These are phyloP conservation scores for Talaromyces sp. DNA, from an alignment of 2,329 filamentous ascomycete species.

Conservation along the genomic window DNA sequence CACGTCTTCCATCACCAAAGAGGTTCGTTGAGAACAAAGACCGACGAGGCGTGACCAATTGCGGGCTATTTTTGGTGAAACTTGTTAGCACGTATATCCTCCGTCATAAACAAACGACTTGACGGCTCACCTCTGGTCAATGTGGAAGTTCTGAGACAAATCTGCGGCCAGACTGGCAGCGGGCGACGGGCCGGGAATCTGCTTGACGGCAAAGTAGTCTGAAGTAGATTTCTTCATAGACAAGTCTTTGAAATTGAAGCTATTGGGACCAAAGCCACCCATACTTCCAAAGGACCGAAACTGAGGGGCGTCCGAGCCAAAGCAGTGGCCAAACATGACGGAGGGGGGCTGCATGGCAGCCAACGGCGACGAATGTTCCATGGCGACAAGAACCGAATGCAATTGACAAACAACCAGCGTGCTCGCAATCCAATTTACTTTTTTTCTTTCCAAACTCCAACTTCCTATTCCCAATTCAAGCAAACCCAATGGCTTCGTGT, in stretches of 20 bases:
- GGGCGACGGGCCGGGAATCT: slow-evolving; percentile 78
- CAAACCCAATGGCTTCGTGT: background rate
- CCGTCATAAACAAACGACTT: background rate
- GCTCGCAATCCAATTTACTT: slow-evolving; percentile 6
- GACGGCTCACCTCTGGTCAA: slow-evolving; percentile 73
- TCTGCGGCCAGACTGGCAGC: slow-evolving; percentile 88
- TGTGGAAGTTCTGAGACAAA: slow-evolving; percentile 92
- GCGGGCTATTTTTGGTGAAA: slow-evolving; percentile 56
- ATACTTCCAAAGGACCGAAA: slow-evolving; percentile 49
- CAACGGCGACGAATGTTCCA: slow-evolving; percentile 92
- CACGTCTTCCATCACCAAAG: slow-evolving; percentile 55
- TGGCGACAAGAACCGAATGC: slow-evolving; percentile 33
- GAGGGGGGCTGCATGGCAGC: slow-evolving; percentile 81
- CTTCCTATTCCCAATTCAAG: background rate
- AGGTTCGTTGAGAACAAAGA: slow-evolving; percentile 75
- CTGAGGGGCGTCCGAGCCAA: slow-evolving; percentile 50
- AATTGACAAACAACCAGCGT: slow-evolving; percentile 11
- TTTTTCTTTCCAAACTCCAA: background rate
- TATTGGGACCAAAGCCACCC: slow-evolving; percentile 56
- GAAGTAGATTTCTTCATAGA: slow-evolving; percentile 62
- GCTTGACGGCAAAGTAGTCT: slow-evolving; percentile 80
- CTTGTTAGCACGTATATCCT: background rate
- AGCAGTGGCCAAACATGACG: slow-evolving; percentile 60
- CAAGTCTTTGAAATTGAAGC: slow-evolving; percentile 71
- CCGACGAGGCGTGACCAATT: slow-evolving; percentile 74